Base-by-base conservation (phyloP, 345 rosid species). In the Erucastrum elatum region DNA sequence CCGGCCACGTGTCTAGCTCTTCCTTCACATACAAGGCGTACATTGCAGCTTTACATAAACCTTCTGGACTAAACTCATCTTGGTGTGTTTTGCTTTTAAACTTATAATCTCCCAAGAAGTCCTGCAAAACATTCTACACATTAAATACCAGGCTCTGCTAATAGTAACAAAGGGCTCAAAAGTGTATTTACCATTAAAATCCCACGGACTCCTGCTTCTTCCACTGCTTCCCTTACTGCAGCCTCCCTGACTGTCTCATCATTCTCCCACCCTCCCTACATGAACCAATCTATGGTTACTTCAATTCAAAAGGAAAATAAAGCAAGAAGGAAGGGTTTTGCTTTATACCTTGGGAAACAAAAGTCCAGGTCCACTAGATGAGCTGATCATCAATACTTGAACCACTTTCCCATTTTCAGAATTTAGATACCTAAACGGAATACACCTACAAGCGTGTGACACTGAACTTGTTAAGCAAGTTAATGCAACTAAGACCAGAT, bases 51-150 rank as follows among this genome's bases (percentile, higher is more conserved):
- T 85, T 90, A 72, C 98, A 92, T 79, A 88, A 76, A 30, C 97
- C 98, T 75, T 94, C 94, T 0, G 97, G 98, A 85, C 94, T 87
- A 83, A 84, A 89, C 63, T 90, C 94, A 63, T 94, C 96, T 84
- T 90, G 91, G 76, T 84, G 96, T 13, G 96, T 89, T 85, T 92
- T 94, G 82, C 94, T 90, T 89, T 86, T 89, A 77, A 94, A 94
- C 80, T 87, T 80, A 79, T 91, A 94, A 72, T 82, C 75, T 68
- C 98, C 96, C 44, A 91, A 72, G 68, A 85, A 86, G 63, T 85
- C 97, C 94, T 91, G 85, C 66, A 60, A 73, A 60, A 77, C 0
- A 8, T 31, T 6, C 16, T 13, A n/a, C 10, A 17, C 27, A 69
- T 46, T 66, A 56, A 70, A 55, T 9, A 67, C 53, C 30, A 62